A percentile compares a stretch with the other conserved stretches of the same genome.
These are phyloP conservation scores for Phytophthora citricola DNA, from an alignment of 352 stramenopile genomes.

Conservation along the genomic window DNA sequence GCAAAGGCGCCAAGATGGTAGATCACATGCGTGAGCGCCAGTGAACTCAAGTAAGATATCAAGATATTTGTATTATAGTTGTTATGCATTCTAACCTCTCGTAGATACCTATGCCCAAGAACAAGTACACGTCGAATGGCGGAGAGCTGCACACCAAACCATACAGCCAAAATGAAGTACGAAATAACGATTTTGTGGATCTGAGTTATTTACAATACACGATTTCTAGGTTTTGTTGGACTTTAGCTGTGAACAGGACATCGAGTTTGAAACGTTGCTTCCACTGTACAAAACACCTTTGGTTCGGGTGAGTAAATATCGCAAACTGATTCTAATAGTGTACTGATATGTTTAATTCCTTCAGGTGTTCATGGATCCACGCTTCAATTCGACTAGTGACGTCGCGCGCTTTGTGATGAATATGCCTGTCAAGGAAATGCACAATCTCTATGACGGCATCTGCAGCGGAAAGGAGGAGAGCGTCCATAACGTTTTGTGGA, in stretches of 20 bases:
- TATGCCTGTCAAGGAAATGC: background rate
- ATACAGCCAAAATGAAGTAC: too few relatives aligned
- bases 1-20: too few relatives aligned
- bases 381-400: background rate
- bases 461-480: background rate
- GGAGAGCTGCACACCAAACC: too few relatives aligned
- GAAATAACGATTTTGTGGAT: background rate
- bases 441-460: background rate
- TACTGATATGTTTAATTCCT: background rate
- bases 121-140: too few relatives aligned
- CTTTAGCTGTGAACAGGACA: background rate
- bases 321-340: background rate
- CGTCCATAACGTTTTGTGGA: background rate
- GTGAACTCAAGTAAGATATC: too few relatives aligned
- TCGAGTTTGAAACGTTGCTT: background rate
- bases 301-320: background rate
- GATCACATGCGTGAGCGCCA: too few relatives aligned
- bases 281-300: background rate
- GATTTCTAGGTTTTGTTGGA: background rate
- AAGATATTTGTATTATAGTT: too few relatives aligned
- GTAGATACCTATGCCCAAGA: too few relatives aligned
- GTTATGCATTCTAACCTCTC: too few relatives aligned
- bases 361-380: background rate
- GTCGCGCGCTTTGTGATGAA: background rate
- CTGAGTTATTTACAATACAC: background rate